These are phyloP conservation scores for Phialophora verrucosa DNA, from an alignment of 2,329 filamentous ascomycete species.

Conservation along the genomic window DNA sequence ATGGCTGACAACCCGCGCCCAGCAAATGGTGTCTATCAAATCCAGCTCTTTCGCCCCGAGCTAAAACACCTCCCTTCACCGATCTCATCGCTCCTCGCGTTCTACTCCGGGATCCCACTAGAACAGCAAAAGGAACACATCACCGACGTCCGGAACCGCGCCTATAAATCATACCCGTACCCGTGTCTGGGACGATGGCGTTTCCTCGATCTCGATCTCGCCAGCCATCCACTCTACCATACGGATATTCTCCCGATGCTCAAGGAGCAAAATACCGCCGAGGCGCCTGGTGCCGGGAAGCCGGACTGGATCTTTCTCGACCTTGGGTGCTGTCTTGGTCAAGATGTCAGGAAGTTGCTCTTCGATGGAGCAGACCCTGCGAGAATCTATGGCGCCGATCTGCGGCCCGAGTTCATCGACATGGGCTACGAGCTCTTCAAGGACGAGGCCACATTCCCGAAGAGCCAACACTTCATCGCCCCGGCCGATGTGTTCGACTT, in stretches of 20 bases:
- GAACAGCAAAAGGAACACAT: conserved; percentile 35
- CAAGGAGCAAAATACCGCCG: not conserved
- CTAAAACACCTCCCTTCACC: conserved; percentile 26
- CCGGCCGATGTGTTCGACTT: conserved; percentile 43
- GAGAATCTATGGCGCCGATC: conserved; percentile 47
- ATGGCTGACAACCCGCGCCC: not conserved
- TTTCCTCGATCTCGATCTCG: conserved; percentile 51
- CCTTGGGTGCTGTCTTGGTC: conserved; percentile 52
- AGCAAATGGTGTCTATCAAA: not conserved
- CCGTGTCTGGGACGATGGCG: conserved; percentile 53
- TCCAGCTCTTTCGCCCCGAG: conserved; percentile 24
- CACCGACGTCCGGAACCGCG: conserved; percentile 37
- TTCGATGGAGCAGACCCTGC: conserved; percentile 56
- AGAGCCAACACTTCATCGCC: conserved; percentile 46
- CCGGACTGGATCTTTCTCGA: conserved; percentile 47
- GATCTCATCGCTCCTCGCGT: conserved; percentile 30
- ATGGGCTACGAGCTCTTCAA: conserved; percentile 52
- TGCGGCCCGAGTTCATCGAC: conserved; percentile 48
- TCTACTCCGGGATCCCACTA: conserved; percentile 34
- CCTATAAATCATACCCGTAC: conserved; percentile 45
- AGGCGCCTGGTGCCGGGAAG: not conserved
- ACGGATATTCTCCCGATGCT: conserved; percentile 37
- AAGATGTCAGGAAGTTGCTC: conserved; percentile 52
- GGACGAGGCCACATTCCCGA: conserved; percentile 44
- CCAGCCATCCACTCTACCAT: conserved; percentile 43